Conservation (phyloP, 2,329 filamentous ascomycete species). For the Colletotrichum agaves region DNA sequence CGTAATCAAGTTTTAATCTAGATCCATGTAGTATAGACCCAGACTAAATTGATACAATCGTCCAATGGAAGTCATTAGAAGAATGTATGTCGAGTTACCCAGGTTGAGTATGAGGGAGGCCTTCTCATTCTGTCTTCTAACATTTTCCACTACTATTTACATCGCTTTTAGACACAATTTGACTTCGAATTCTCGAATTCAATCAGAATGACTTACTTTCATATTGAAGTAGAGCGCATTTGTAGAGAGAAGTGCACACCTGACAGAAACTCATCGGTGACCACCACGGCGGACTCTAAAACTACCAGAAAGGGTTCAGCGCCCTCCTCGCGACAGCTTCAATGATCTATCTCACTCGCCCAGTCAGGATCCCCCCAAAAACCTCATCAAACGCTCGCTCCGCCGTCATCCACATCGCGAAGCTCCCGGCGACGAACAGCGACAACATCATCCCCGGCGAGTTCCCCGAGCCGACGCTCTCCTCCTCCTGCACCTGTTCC, state of each 20-base stretch:
- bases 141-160: neutral
- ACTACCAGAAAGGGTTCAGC: neutral
- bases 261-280: too few relatives aligned
- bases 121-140: too few relatives aligned
- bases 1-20: neutral
- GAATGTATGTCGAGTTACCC: too few relatives aligned
- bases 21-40: too few relatives aligned
- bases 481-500: constrained; percentile 40
- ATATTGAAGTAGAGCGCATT: too few relatives aligned
- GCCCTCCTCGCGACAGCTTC: neutral
- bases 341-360: too few relatives aligned
- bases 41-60: too few relatives aligned
- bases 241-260: too few relatives aligned
- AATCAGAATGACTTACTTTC: neutral
- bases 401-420: neutral
- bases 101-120: too few relatives aligned
- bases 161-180: neutral
- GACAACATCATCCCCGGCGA: neutral
- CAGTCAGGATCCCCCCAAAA: neutral
- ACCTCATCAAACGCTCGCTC: neutral
- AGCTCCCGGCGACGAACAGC: neutral
- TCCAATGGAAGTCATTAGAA: too few relatives aligned
- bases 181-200: neutral
- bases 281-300: too few relatives aligned
- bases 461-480: neutral